phyloP scores from a whole-genome alignment of 2,329 filamentous ascomycete genomes.

The Aureobasidium sp. region DNA sequence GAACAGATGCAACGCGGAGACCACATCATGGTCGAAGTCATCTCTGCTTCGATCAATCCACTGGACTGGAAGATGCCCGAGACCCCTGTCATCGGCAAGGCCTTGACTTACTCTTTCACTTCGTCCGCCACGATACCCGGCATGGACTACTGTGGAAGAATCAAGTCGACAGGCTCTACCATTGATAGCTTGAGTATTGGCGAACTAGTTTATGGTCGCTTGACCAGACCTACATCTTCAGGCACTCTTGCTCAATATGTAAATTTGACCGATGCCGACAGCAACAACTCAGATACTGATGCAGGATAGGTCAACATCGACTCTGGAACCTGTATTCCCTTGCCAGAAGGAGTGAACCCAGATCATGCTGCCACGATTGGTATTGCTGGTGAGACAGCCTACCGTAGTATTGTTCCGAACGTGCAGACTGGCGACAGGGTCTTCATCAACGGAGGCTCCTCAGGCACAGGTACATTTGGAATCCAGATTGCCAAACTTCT shows the following conservation, averaged over 20 bases:
- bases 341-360: conserved; percentile 30
- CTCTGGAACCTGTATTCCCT: conserved; percentile 22
- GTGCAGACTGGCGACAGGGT: conserved; percentile 43
- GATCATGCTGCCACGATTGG: conserved; percentile 33
- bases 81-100: conserved; percentile 31
- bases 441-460: conserved; percentile 59
- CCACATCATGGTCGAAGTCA: conserved; percentile 39
- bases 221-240: conserved; percentile 25
- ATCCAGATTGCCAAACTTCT: conserved; percentile 58
- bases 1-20: conserved; percentile 17
- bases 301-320: conserved; percentile 19
- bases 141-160: conserved; percentile 48
- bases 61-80: conserved; percentile 45
- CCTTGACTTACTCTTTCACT: conserved; percentile 25
- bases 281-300: neutral
- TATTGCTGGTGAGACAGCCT: conserved; percentile 35
- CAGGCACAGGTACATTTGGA: conserved; percentile 53
- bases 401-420: conserved; percentile 31
- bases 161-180: conserved; percentile 31
- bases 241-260: conserved; percentile 35
- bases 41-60: conserved; percentile 41
- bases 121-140: conserved; percentile 39
- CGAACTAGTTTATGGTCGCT: conserved; percentile 35
- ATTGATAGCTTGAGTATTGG: conserved; percentile 27
- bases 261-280: neutral